phyloP scores from a whole-genome alignment of 2,329 filamentous ascomycete species.

The Trichoderma polysporum region DNA sequence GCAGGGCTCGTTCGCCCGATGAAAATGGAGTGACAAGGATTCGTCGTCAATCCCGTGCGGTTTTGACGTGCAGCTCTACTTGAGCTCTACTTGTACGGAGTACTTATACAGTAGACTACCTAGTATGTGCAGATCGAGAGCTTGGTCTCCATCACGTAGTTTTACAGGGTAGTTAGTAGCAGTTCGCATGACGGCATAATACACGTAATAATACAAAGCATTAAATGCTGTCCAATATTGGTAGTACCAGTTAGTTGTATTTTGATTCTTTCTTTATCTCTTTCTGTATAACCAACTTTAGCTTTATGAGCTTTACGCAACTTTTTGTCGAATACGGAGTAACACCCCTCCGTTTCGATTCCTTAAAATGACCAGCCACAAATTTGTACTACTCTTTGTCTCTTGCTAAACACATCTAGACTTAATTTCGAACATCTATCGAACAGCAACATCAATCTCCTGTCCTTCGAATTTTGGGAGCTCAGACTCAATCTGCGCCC shows the following conservation, averaged over 20 bases:
- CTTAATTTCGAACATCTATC: constrained; percentile 27
- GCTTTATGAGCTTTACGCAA: background rate
- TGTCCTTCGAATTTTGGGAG: constrained; percentile 84
- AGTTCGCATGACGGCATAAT: background rate
- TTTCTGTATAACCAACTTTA: background rate
- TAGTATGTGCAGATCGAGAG: constrained; percentile 1
- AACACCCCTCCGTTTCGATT: background rate
- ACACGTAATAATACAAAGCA: no score
- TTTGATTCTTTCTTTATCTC: background rate
- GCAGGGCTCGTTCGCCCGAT: background rate
- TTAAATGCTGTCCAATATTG: background rate
- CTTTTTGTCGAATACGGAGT: background rate
- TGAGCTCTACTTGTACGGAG: background rate
- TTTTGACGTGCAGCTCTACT: background rate
- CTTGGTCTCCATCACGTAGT: background rate
- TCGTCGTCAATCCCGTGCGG: background rate
- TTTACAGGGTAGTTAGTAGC: background rate
- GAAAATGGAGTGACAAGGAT: constrained; percentile 4
- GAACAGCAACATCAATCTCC: constrained; percentile 50
- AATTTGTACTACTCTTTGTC: background rate
- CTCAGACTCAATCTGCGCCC: constrained; percentile 70
- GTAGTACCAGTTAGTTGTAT: background rate
- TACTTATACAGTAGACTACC: no score
- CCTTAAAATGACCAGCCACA: background rate
- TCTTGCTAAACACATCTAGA: constrained; percentile 17